Conservation (phyloP, 495 filamentous ascomycete species). For the Penicillium crystallinum region DNA sequence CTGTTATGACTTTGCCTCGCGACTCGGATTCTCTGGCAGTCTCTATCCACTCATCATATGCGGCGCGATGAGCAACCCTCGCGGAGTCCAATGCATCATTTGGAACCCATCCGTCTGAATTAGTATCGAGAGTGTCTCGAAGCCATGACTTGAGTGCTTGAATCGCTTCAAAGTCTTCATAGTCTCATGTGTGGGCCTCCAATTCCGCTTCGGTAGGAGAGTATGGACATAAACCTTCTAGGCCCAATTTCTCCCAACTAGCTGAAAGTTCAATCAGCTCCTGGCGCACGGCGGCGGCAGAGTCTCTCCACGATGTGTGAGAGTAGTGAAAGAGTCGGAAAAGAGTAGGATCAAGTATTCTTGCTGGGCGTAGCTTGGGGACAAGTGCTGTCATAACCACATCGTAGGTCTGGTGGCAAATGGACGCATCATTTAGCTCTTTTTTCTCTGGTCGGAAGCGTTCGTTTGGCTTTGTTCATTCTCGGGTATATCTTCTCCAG, state of each 20-base stretch:
- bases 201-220: slow-evolving; percentile 28
- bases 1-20: slow-evolving; percentile 21
- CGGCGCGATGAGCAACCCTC: slow-evolving; percentile 26
- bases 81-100: slow-evolving; percentile 32
- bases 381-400: slow-evolving; percentile 29
- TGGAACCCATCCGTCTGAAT: slow-evolving; percentile 29
- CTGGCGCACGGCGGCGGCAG: slow-evolving; percentile 30
- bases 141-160: slow-evolving; percentile 32
- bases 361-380: slow-evolving; percentile 31
- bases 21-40: slow-evolving; percentile 25
- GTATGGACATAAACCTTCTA: slow-evolving; percentile 33
- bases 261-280: slow-evolving; percentile 10
- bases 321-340: slow-evolving; percentile 39
- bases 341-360: slow-evolving; percentile 31
- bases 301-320: slow-evolving; percentile 39
- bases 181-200: slow-evolving; percentile 24
- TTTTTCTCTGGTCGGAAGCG: slow-evolving; percentile 4
- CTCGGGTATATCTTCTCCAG: slow-evolving; percentile 11
- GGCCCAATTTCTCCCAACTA: slow-evolving; percentile 30
- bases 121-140: slow-evolving; percentile 1
- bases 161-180: slow-evolving; percentile 32
- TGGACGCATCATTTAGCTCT: slow-evolving; percentile 21
- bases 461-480: slow-evolving; percentile 3
- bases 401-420: slow-evolving; percentile 36
- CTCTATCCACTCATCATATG: slow-evolving; percentile 29